Conservation (phyloP, 108 stramenopile species). For the Pseudonitzschia pungens region DNA sequence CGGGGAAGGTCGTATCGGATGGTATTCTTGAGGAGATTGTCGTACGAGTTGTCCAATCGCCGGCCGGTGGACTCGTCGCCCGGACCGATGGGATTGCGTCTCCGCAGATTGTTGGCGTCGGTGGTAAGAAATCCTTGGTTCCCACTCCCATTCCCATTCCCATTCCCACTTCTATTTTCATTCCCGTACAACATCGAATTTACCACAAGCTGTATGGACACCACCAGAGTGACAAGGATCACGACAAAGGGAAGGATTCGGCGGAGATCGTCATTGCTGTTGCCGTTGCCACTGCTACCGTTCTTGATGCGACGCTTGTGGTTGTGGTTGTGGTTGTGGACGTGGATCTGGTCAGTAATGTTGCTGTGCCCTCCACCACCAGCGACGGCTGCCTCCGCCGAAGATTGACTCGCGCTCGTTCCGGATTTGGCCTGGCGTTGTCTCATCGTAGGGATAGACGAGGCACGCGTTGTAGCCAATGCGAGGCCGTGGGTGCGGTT, state of each 20-base stretch:
- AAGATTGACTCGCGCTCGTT: too few relatives aligned
- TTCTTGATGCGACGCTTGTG: too few relatives aligned
- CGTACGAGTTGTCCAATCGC: neutral
- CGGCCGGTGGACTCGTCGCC: neutral
- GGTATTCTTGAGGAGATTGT: conserved; percentile 4
- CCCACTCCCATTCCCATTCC: too few relatives aligned
- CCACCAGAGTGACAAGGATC: neutral
- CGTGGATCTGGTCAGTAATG: too few relatives aligned
- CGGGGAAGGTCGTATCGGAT: neutral
- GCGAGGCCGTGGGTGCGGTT: too few relatives aligned
- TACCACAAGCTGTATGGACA: neutral
- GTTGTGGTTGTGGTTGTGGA: too few relatives aligned
- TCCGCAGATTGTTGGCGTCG: neutral
- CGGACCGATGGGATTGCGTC: neutral
- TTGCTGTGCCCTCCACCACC: too few relatives aligned
- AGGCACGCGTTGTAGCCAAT: too few relatives aligned
- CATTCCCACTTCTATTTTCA: neutral
- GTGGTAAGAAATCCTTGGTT: too few relatives aligned
- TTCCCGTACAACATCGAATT: neutral
- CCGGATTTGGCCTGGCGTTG: too few relatives aligned
- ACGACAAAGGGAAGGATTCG: neutral
- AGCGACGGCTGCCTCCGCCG: too few relatives aligned
- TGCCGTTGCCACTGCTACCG: neutral
- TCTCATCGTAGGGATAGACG: too few relatives aligned
- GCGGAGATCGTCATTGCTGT: neutral